phyloP scores from a whole-genome alignment of 257 asterid species.

The Agastache rugosa region DNA sequence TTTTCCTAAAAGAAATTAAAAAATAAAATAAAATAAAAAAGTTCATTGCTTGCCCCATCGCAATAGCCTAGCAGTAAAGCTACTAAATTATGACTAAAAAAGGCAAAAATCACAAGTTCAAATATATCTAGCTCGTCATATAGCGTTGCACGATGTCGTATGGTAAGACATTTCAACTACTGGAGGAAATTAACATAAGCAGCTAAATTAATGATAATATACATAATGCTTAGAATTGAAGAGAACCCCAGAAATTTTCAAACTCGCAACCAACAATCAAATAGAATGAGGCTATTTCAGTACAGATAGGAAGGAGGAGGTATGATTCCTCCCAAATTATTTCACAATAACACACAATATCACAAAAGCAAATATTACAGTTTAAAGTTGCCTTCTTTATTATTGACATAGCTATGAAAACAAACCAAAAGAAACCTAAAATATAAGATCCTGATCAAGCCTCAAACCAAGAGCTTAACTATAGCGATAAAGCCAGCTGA shows the following conservation, averaged over 20 bases:
- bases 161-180: too few relatives aligned
- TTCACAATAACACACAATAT: conserved; percentile 29
- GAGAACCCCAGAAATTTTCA: not conserved
- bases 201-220: not conserved
- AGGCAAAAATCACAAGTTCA: too few relatives aligned
- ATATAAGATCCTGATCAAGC: conserved; percentile 28
- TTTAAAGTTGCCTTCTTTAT: conserved; percentile 27
- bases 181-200: not conserved
- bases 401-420: conserved; percentile 32
- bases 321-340: conserved; percentile 14
- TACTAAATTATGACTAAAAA: too few relatives aligned
- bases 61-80: too few relatives aligned
- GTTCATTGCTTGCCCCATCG: too few relatives aligned
- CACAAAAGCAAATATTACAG: conserved; percentile 25
- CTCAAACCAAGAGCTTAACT: conserved; percentile 21
- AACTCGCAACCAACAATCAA: conserved; percentile 19
- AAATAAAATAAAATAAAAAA: too few relatives aligned
- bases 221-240: not conserved
- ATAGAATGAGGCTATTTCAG: conserved; percentile 17
- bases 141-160: too few relatives aligned
- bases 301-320: conserved; percentile 21
- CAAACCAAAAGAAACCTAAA: not conserved
- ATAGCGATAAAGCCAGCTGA: not conserved
- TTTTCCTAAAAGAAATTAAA: too few relatives aligned
- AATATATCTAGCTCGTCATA: too few relatives aligned